These are phyloP conservation scores for Rubus idaeus DNA, from an alignment of 306 rosid species.

Conservation along the genomic window DNA sequence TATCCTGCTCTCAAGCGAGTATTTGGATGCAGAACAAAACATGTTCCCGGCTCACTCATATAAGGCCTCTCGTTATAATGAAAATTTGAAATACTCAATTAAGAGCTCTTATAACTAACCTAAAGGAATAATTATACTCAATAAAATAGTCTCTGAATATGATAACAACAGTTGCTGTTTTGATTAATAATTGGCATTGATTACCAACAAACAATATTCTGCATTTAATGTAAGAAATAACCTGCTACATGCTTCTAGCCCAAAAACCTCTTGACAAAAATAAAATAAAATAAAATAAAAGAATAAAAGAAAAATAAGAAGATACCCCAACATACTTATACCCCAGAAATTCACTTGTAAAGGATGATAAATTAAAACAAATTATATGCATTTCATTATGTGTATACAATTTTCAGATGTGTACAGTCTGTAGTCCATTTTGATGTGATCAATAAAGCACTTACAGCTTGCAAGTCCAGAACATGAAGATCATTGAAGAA, in stretches of 20 bases:
- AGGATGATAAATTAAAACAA: not conserved
- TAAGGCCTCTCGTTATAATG: not conserved
- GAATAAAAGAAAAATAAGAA: too few relatives aligned
- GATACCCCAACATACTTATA: not conserved
- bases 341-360: not conserved
- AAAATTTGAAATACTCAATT: not conserved
- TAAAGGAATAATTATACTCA: not conserved
- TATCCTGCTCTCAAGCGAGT: not conserved
- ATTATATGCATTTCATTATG: not conserved
- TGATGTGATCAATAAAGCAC: slow-evolving; percentile 26
- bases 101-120: not conserved
- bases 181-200: not conserved
- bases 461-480: slow-evolving; percentile 83
- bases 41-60: not conserved
- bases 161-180: too few relatives aligned
- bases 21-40: not conserved
- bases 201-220: not conserved
- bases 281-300: too few relatives aligned
- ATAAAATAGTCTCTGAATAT: too few relatives aligned
- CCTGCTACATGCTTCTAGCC: not conserved
- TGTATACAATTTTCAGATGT: not conserved
- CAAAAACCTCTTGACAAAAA: not conserved
- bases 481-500: slow-evolving; percentile 89
- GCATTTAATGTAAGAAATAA: not conserved
- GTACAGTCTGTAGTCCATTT: not conserved